A percentile compares a stretch with the other conserved stretches of the same genome.
Conservation (phyloP, 1,284 basidiomycete genomes). For the Fistulina hepatica region DNA sequence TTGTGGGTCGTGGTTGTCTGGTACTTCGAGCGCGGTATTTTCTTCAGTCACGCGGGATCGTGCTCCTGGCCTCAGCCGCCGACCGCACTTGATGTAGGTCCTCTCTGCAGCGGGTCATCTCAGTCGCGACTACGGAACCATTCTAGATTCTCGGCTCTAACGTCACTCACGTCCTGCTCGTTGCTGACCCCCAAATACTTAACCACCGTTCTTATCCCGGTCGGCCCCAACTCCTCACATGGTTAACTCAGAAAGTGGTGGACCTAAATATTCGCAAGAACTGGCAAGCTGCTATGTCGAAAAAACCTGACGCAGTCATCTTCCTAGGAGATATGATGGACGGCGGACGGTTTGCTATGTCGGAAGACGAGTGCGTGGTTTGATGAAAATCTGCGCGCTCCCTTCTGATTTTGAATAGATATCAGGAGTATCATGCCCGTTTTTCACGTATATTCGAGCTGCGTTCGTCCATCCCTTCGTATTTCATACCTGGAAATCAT, state of each 20-base stretch:
- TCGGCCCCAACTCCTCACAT: constrained; percentile 34
- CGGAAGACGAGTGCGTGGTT: constrained; percentile 54
- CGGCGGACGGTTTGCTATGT: constrained; percentile 55
- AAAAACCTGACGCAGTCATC: constrained; percentile 61
- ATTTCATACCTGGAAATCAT: constrained; percentile 82
- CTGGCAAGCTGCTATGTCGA: constrained; percentile 59
- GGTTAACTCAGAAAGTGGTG: constrained; percentile 45
- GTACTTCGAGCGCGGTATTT: background rate
- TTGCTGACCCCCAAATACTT: constrained; percentile 77
- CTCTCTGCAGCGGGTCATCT: background rate
- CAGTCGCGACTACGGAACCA: background rate
- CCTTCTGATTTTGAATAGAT: constrained; percentile 33
- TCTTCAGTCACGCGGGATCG: background rate
- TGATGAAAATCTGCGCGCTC: background rate
- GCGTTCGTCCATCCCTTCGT: constrained; percentile 32
- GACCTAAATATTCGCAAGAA: constrained; percentile 75
- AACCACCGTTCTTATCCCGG: constrained; percentile 55
- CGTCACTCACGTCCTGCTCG: constrained; percentile 61
- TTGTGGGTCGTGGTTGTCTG: background rate
- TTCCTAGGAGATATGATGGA: constrained; percentile 90
- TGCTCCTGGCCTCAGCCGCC: background rate
- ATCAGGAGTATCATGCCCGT: constrained; percentile 51
- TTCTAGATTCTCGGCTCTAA: constrained; percentile 9
- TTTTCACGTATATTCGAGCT: constrained; percentile 61
- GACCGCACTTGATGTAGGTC: background rate